Conservation (phyloP, 2,329 filamentous ascomycete genomes). For the Fusarium torulosum region DNA sequence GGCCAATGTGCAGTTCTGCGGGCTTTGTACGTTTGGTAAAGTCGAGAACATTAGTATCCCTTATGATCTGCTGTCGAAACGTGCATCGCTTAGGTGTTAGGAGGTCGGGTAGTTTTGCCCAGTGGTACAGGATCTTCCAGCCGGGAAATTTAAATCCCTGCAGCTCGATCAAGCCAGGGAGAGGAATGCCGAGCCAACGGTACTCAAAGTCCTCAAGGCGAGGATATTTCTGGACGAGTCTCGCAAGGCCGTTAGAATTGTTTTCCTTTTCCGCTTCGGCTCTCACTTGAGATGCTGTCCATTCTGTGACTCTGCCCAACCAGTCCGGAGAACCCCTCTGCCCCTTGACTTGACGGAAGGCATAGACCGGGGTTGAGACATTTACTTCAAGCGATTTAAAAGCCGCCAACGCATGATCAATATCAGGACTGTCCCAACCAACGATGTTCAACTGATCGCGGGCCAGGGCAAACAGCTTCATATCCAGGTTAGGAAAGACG, state of each 20-base stretch:
- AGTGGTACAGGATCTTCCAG: background rate
- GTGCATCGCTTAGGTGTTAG: background rate
- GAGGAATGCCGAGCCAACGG: background rate
- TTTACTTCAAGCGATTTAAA: background rate
- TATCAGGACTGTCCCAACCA: background rate
- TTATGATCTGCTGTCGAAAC: background rate
- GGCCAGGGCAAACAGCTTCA: background rate
- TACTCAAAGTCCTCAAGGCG: background rate
- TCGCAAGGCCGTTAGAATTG: background rate
- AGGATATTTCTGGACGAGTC: background rate
- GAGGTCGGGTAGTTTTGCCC: background rate
- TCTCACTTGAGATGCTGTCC: background rate
- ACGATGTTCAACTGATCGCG: background rate
- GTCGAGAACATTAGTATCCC: background rate
- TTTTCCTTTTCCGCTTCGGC: background rate
- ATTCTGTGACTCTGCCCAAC: background rate
- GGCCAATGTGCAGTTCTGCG: background rate
- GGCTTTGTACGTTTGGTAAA: background rate
- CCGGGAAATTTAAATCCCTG: background rate
- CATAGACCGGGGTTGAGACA: background rate
- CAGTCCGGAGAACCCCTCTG: background rate
- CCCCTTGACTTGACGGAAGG: background rate
- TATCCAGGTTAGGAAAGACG: background rate
- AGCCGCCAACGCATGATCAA: background rate
- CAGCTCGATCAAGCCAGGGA: background rate